These are phyloP conservation scores for Nemania diffusa DNA, from an alignment of 2,329 filamentous ascomycete species.

Conservation along the genomic window DNA sequence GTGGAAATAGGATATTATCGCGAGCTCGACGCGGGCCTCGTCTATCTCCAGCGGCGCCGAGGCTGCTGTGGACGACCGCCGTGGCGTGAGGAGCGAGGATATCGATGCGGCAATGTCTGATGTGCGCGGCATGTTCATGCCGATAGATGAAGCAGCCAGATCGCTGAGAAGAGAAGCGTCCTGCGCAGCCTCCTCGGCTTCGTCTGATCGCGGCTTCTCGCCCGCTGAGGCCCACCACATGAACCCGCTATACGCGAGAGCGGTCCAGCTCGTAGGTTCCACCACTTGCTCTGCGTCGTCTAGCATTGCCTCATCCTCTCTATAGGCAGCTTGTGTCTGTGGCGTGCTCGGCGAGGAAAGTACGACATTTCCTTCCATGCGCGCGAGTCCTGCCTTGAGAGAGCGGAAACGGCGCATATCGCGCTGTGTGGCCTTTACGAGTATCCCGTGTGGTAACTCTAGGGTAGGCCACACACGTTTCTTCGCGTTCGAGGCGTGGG, in stretches of 20 bases:
- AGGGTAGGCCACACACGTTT: slow-evolving; percentile 80
- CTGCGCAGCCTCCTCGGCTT: slow-evolving; percentile 66
- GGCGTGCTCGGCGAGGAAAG: slow-evolving; percentile 40
- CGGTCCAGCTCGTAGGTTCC: slow-evolving; percentile 74
- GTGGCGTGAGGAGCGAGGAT: slow-evolving; percentile 56
- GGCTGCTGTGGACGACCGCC: slow-evolving; percentile 43
- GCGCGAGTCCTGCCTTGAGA: slow-evolving; percentile 71
- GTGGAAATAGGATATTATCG: slow-evolving; percentile 84
- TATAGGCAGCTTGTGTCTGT: slow-evolving; percentile 30
- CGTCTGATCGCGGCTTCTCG: slow-evolving; percentile 71
- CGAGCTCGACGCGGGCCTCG: slow-evolving; percentile 69
- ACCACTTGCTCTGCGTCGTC: slow-evolving; percentile 56
- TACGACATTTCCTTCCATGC: slow-evolving; percentile 50
- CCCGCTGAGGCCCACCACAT: slow-evolving; percentile 92
- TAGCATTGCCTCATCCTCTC: slow-evolving; percentile 39
- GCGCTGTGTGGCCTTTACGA: slow-evolving; percentile 86
- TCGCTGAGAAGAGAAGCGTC: slow-evolving; percentile 68
- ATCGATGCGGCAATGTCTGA: slow-evolving; percentile 57
- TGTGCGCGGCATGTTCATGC: slow-evolving; percentile 47
- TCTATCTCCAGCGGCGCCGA: slow-evolving; percentile 49
- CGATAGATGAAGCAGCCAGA: slow-evolving; percentile 48
- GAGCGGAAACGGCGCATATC: slow-evolving; percentile 83
- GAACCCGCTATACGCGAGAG: slow-evolving; percentile 82
- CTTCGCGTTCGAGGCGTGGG: slow-evolving; percentile 65
- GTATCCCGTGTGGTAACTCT: slow-evolving; percentile 70